These are phyloP conservation scores for Dicorynia guianensis DNA, from an alignment of 306 rosid genomes.

Conservation along the genomic window DNA sequence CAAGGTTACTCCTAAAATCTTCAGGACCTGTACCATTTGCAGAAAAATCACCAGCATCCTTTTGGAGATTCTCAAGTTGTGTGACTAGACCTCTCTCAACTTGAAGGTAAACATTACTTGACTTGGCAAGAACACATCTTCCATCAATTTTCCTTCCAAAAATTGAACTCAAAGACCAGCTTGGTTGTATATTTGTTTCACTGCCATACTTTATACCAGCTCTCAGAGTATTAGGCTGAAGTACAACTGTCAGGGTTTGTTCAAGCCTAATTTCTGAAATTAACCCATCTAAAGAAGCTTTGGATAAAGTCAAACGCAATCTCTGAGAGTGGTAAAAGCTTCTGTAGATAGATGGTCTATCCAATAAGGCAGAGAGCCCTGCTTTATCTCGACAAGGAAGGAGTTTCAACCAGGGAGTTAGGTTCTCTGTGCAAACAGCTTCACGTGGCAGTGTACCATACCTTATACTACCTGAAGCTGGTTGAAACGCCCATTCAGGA, in stretches of 20 bases:
- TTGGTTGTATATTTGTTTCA: slow-evolving; percentile 72
- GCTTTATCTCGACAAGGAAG: slow-evolving; percentile 97
- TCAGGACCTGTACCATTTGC: slow-evolving; percentile 46
- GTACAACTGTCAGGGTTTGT: slow-evolving; percentile 91
- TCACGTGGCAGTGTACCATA: slow-evolving; percentile 95
- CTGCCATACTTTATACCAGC: slow-evolving; percentile 38
- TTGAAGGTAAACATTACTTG: slow-evolving; percentile 79
- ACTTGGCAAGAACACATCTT: slow-evolving; percentile 80
- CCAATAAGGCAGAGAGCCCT: slow-evolving; percentile 84
- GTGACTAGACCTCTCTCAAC: slow-evolving; percentile 68
- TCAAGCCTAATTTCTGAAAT: slow-evolving; percentile 68
- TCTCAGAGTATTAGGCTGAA: slow-evolving; percentile 63
- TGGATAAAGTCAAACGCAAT: slow-evolving; percentile 63
- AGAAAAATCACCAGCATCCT: slow-evolving; percentile 43
- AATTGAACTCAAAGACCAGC: slow-evolving; percentile 86
- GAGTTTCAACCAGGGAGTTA: slow-evolving; percentile 97
- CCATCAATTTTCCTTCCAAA: slow-evolving; percentile 80
- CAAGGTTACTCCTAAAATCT: slow-evolving; percentile 55
- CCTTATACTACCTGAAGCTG: slow-evolving; percentile 70
- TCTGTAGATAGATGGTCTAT: slow-evolving; percentile 88
- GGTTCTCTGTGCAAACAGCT: slow-evolving; percentile 97
- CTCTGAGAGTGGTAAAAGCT: slow-evolving; percentile 96
- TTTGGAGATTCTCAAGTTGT: slow-evolving; percentile 62
- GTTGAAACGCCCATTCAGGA: slow-evolving; percentile 73
- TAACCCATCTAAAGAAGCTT: slow-evolving; percentile 47